Base-by-base conservation (phyloP, 73 alveolate species). In the Tetrahymena borealis region DNA sequence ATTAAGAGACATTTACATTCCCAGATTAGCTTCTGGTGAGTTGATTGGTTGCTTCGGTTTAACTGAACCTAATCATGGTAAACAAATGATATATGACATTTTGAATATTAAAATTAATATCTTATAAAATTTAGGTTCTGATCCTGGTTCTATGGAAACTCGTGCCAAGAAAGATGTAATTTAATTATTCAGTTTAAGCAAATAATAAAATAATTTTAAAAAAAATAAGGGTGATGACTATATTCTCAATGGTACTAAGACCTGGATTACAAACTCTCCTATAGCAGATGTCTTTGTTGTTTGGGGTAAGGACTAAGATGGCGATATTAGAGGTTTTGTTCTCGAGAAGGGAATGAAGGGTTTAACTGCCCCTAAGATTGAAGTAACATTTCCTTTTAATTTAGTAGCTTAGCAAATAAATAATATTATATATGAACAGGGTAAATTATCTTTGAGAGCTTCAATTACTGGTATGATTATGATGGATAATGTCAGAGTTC, bases 181-280 rank as follows among this genome's bases (percentile, higher is more conserved):
- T 79, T 15, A 38, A n/a, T 37, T 24, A 0, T 36, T 37, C 20
- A 79, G 7, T 15, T 11, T 6, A 38, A 35, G 1, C 7, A 28
- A 18, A 28, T 79, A 38, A 4, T 40, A 40, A 40, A 40, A 40
- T 40, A 40, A 40, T 1, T 15, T 40, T 40, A 3, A 15, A n/a
- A 7, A 7, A 2, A 11, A 3, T 12, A 24, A 94, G 93, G 99
- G 98, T 32, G 97, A 96, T 90, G 97, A 98, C 90, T 98, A 90
- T 90, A 78, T 98, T 35, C 96, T 98, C 39, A 97, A 95, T 90
- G 99, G 99, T 36, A 92, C 99, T 7, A 98, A 98, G 94, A 97
- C 97, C 15, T 98, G 99, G 99, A 98, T 98, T 91, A 96, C 99
- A 38, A 97, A 97, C 91, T 97, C 99, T 16, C 99, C 99, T 43